Evolutionary conservation across 208 protist genomes (phyloP).

Genomic region (Crithidia thermophila): DNA sequence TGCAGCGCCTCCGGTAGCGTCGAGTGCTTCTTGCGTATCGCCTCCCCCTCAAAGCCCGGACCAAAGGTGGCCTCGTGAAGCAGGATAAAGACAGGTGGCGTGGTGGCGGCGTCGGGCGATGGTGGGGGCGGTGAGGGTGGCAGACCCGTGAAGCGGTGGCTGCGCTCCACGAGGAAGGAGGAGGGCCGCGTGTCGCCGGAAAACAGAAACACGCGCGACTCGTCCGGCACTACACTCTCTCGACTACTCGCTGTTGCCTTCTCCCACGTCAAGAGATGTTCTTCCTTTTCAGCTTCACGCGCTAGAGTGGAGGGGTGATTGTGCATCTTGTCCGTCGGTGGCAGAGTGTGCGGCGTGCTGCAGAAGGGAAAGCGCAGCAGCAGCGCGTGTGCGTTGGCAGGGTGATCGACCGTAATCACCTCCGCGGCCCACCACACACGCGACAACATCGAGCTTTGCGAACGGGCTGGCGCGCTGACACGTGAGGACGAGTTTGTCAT

Average conservation of each 20-base stretch:
- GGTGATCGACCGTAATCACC: constrained; percentile 84
- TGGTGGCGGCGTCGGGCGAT: neutral
- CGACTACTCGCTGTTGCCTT: neutral
- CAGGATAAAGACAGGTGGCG: constrained; percentile 66
- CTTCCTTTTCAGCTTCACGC: no score
- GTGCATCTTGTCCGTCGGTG: neutral
- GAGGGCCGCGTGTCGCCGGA: constrained; percentile 93
- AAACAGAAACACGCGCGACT: constrained; percentile 80
- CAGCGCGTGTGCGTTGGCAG: constrained; percentile 84
- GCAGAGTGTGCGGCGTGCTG: neutral
- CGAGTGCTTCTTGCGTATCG: constrained; percentile 85
- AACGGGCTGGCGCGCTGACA: no score
- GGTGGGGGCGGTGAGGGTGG: neutral
- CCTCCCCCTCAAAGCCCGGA: constrained; percentile 81
- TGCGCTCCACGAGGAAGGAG: constrained; percentile 63
- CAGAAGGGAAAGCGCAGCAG: constrained; percentile 75
- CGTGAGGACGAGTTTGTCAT: no score
- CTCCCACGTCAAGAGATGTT: no score
- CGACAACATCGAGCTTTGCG: no score
- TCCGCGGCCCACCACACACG: constrained; percentile 66
- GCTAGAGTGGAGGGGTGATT: neutral
- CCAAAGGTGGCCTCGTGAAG: constrained; percentile 96
- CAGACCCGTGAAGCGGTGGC: constrained; percentile 38
- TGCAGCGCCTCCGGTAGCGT: constrained; percentile 86
- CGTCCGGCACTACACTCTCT: neutral